phyloP scores from a whole-genome alignment of 2,329 filamentous ascomycete genomes.

The Fusarium cyanostomum region DNA sequence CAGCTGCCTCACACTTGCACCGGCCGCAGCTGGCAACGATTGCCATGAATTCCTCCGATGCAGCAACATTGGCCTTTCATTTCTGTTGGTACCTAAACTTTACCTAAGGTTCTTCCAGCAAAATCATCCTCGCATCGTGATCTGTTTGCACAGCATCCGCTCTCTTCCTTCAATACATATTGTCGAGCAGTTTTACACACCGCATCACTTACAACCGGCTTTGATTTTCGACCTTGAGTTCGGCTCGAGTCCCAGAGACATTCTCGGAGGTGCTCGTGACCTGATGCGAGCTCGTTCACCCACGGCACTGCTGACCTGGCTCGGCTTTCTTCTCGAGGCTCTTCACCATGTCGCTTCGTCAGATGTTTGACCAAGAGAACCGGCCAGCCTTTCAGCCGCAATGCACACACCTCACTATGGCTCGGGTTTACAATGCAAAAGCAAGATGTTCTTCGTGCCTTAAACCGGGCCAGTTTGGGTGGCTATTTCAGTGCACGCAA shows the following conservation, averaged over 20 bases:
- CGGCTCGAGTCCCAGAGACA: background rate
- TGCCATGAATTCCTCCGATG: background rate
- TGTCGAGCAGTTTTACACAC: constrained; percentile 19
- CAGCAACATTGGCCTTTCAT: background rate
- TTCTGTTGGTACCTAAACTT: background rate
- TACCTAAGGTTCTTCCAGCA: background rate
- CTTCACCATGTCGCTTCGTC: constrained; percentile 27
- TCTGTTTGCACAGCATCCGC: background rate
- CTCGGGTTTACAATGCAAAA: constrained; percentile 66
- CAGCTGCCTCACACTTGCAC: constrained; percentile 38
- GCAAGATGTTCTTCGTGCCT: constrained; percentile 68
- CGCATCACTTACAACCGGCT: constrained; percentile 17
- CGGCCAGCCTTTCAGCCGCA: constrained; percentile 42
- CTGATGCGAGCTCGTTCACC: background rate
- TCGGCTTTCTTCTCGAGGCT: background rate
- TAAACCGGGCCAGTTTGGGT: constrained; percentile 67
- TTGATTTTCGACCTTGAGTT: background rate
- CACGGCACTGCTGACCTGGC: background rate
- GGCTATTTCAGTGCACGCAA: constrained; percentile 78
- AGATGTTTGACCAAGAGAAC: constrained; percentile 10
- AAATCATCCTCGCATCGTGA: background rate
- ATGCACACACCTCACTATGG: constrained; percentile 76
- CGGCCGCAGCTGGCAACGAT: background rate
- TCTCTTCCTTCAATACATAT: background rate
- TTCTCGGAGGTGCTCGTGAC: background rate